phyloP scores from a whole-genome alignment of 345 rosid species.

The Camelina neglecta region DNA sequence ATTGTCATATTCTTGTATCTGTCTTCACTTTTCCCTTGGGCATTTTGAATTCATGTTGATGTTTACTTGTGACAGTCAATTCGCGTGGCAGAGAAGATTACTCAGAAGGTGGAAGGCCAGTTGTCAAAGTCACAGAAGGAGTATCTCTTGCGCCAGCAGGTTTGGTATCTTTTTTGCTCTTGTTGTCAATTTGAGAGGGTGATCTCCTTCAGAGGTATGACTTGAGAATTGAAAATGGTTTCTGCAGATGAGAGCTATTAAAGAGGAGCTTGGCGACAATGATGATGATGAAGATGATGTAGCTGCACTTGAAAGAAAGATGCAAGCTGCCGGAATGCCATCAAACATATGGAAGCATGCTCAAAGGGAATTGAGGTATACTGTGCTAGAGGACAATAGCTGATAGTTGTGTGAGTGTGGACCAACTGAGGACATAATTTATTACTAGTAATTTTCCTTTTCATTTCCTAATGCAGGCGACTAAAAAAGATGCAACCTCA shows the following conservation, averaged over 20 bases:
- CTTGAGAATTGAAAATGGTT: conserved; percentile 25
- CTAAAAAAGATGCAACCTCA: conserved; percentile 99
- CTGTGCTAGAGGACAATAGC: not conserved
- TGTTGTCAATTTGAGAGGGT: conserved; percentile 15
- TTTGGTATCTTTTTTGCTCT: conserved; percentile 49
- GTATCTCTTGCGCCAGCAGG: conserved; percentile 99
- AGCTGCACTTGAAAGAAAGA: conserved; percentile 92
- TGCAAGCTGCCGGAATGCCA: conserved; percentile 98
- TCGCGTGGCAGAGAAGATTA: conserved; percentile 98
- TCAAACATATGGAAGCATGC: conserved; percentile 96
- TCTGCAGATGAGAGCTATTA: conserved; percentile 95
- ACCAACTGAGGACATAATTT: conserved; percentile 10
- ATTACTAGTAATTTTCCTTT: conserved; percentile 8
- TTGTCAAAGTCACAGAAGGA: conserved; percentile 98
- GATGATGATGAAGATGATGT: conserved; percentile 99
- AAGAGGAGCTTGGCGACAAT: conserved; percentile 99
- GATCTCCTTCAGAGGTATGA: conserved; percentile 17
- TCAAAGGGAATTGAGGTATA: conserved; percentile 92
- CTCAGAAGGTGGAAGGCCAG: conserved; percentile 99
- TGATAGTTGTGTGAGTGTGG: conserved; percentile 13
- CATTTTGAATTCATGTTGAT: conserved; percentile 40
- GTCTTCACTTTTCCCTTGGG: conserved; percentile 19
- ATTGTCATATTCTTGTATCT: conserved; percentile 32
- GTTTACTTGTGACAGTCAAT: conserved; percentile 78
- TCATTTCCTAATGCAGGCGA: conserved; percentile 61